Conservation (phyloP, 192 early-diverging fungal genomes). For the Podila epicladia region DNA sequence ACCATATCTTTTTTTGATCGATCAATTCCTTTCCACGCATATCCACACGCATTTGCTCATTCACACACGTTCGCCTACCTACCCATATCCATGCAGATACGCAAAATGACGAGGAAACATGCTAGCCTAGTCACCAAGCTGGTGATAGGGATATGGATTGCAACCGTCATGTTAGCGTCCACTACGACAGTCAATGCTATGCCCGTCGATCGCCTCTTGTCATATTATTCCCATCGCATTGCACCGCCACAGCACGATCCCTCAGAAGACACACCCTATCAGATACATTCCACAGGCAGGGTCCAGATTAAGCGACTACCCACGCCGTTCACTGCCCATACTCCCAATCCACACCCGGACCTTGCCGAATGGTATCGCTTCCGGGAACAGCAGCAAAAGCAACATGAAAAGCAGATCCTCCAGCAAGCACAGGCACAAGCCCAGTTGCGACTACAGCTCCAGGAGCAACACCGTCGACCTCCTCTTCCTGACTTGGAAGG, state of each 20-base stretch:
- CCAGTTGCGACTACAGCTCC: neutral
- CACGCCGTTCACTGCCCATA: no score
- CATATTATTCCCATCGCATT: neutral
- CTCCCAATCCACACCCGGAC: no score
- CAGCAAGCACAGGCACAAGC: neutral
- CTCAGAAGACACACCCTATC: neutral
- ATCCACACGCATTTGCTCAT: no score
- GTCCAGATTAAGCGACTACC: neutral
- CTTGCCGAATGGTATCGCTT: no score
- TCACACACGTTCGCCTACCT: no score
- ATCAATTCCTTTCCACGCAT: no score
- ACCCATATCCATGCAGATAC: no score
- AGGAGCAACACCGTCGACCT: neutral
- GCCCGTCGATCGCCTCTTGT: neutral
- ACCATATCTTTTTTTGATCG: no score
- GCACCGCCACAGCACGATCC: neutral
- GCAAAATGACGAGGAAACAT: no score
- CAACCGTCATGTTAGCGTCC: neutral
- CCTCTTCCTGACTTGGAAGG: conserved; percentile 21
- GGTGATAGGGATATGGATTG: no score
- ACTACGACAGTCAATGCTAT: neutral
- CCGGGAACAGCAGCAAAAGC: no score
- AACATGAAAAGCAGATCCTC: neutral
- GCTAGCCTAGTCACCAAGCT: no score
- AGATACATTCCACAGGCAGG: neutral